Evolutionary conservation across 306 rosid species (phyloP).

Genomic region (Neltuma alba): DNA sequence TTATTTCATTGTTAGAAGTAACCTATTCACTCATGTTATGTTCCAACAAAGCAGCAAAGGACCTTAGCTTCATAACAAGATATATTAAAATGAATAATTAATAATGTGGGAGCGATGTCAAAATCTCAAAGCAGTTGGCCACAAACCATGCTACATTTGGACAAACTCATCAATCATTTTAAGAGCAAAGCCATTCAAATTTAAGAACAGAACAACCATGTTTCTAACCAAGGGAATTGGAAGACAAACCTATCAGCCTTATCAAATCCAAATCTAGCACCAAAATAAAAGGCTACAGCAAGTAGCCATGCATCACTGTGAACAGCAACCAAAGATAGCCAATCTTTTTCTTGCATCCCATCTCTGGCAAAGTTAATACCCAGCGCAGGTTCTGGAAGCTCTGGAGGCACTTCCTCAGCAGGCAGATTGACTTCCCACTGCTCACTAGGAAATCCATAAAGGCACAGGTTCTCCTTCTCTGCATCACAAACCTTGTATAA

Average conservation of each 20-base stretch:
- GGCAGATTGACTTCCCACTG: constrained; percentile 78
- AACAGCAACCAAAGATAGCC: constrained; percentile 72
- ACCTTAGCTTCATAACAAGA: constrained; percentile 18
- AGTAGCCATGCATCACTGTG: constrained; percentile 85
- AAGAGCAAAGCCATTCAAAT: background rate
- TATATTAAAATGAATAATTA: background rate
- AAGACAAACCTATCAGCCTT: constrained; percentile 63
- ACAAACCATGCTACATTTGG: background rate
- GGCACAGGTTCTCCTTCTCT: constrained; percentile 82
- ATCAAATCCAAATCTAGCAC: constrained; percentile 70
- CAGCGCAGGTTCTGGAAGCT: constrained; percentile 76
- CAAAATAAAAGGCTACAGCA: constrained; percentile 64
- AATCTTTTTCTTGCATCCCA: constrained; percentile 67
- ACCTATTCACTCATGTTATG: constrained; percentile 4
- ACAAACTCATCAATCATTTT: background rate
- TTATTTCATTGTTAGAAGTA: background rate
- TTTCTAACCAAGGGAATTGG: constrained; percentile 9
- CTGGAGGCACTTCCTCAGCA: constrained; percentile 74
- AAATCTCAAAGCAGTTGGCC: background rate
- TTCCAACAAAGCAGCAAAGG: constrained; percentile 3
- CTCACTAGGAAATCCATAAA: constrained; percentile 75
- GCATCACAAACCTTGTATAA: constrained; percentile 28
- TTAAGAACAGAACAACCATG: background rate
- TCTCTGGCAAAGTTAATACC: constrained; percentile 78
- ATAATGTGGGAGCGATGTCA: background rate